phyloP scores from a whole-genome alignment of 2,329 filamentous ascomycete species.

The Aureobasidium vineae region DNA sequence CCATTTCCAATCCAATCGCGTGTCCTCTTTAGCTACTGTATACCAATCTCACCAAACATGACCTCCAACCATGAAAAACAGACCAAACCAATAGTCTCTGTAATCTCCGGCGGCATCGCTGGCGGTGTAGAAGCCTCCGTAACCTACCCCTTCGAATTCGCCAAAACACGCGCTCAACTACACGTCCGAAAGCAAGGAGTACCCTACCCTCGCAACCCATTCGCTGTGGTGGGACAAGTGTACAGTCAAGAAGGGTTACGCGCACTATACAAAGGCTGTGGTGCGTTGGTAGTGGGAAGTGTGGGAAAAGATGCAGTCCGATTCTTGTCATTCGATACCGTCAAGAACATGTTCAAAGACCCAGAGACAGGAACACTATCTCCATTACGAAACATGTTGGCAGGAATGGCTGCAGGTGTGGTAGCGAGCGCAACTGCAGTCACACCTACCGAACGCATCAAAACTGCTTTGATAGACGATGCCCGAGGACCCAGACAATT shows the following conservation, averaged over 20 bases:
- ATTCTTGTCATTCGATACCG: slow-evolving; percentile 64
- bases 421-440: slow-evolving; percentile 63
- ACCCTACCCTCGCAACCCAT: slow-evolving; percentile 55
- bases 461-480: slow-evolving; percentile 66
- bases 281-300: slow-evolving; percentile 59
- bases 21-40: not conserved
- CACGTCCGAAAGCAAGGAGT: slow-evolving; percentile 38
- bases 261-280: slow-evolving; percentile 63
- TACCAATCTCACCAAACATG: slow-evolving; percentile 1
- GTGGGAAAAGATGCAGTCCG: slow-evolving; percentile 64
- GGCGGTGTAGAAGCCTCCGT: slow-evolving; percentile 38
- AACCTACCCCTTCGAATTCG: slow-evolving; percentile 64
- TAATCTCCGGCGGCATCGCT: slow-evolving; percentile 40
- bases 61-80: slow-evolving; percentile 20
- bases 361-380: slow-evolving; percentile 57
- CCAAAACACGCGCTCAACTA: slow-evolving; percentile 64
- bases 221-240: slow-evolving; percentile 56
- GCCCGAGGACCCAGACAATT: slow-evolving; percentile 51
- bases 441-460: slow-evolving; percentile 66
- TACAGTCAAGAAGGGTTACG: slow-evolving; percentile 56
- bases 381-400: slow-evolving; percentile 57
- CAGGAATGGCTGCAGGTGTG: slow-evolving; percentile 63
- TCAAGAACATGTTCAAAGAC: slow-evolving; percentile 59
- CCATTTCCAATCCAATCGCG: slow-evolving; percentile 1
- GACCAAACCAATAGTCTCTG: slow-evolving; percentile 38